Evolutionary conservation across 108 stramenopile species (phyloP), one percentile per base, ranked within the genome.

Genomic region (Seminavis robusta): DNA sequence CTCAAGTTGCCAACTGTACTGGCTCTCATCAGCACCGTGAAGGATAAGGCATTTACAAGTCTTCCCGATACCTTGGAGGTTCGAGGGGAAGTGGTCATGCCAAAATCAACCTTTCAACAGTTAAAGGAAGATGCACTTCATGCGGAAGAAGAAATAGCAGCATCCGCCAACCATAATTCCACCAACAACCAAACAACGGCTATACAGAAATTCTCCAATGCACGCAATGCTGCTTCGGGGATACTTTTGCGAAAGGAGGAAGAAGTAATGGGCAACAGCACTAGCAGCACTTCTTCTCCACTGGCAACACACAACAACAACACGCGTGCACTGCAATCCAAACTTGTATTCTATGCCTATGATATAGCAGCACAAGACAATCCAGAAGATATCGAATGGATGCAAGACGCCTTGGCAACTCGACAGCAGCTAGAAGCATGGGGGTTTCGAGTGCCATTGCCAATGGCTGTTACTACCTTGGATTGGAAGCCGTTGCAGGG

Each of bases 221-320:
- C 96, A 10, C 81, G 96, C 16, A 97, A 95, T 74, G 92, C 92
- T 16, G 96, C 95, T 17, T 84, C 90, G 15, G 96, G 96, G 7
- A 90, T 92, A 40, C 65, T 97, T 33, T 70, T 94, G 7, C 76
- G 89, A 25, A 92, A 84, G 65, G 79, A 81, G 43, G 51, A 41
- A 19, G 25, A 51, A 11, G 67, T 65, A 20, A 15, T 47, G 0
- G 63, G 55, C n/a, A n/a, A n/a, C n/a, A n/a, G n/a, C n/a, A n/a
- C n/a, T n/a, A n/a, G n/a, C n/a, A n/a, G n/a, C n/a, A n/a, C n/a
- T n/a, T n/a, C n/a, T n/a, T n/a, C n/a, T n/a, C n/a, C n/a, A n/a
- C n/a, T n/a, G n/a, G n/a, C n/a, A 32, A 53, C 23, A 20, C 32
- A 59, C 19, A 26, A 40, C 4, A 54, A 51, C 23, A 41, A 62